Percentiles rank a stretch among this genome's conserved stretches.
These are phyloP conservation scores for Aquilaria agallochum DNA, from an alignment of 441 rosid species.

Conservation along the genomic window DNA sequence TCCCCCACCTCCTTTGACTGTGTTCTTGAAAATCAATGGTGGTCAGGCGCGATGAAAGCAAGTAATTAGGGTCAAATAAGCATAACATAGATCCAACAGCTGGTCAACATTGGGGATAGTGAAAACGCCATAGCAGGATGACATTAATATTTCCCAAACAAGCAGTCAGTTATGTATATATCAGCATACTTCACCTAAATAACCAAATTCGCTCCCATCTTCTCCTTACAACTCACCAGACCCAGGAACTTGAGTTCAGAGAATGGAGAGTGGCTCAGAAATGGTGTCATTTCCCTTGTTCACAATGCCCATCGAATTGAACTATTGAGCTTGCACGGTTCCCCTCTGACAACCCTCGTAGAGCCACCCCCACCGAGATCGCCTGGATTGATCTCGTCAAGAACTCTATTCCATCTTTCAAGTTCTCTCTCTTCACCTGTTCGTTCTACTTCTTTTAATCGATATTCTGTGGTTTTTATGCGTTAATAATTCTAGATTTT, in stretches of 20 bases:
- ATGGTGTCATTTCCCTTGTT: conserved; percentile 78
- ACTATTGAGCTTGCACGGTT: conserved; percentile 81
- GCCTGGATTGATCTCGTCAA: conserved; percentile 87
- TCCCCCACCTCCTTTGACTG: conserved; percentile 25
- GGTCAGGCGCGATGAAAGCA: conserved; percentile 21
- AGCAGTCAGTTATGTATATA: too few relatives aligned
- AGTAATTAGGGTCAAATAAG: too few relatives aligned
- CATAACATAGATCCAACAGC: too few relatives aligned
- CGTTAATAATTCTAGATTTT: too few relatives aligned
- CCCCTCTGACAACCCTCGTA: conserved; percentile 81
- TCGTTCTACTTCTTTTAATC: neutral
- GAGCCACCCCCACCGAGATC: conserved; percentile 82
- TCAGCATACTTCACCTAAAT: too few relatives aligned
- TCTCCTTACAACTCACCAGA: neutral
- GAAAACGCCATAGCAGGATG: too few relatives aligned
- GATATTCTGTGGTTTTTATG: neutral
- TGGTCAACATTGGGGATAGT: too few relatives aligned
- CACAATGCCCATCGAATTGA: conserved; percentile 68
- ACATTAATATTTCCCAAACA: too few relatives aligned
- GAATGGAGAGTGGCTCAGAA: conserved; percentile 89
- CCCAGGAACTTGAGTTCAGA: neutral
- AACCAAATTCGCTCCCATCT: too few relatives aligned
- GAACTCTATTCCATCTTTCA: conserved; percentile 92
- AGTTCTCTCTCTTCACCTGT: conserved; percentile 23
- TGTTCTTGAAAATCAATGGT: conserved; percentile 51